phyloP scores from a whole-genome alignment of 306 rosid species.

The Prosopis cineraria region DNA sequence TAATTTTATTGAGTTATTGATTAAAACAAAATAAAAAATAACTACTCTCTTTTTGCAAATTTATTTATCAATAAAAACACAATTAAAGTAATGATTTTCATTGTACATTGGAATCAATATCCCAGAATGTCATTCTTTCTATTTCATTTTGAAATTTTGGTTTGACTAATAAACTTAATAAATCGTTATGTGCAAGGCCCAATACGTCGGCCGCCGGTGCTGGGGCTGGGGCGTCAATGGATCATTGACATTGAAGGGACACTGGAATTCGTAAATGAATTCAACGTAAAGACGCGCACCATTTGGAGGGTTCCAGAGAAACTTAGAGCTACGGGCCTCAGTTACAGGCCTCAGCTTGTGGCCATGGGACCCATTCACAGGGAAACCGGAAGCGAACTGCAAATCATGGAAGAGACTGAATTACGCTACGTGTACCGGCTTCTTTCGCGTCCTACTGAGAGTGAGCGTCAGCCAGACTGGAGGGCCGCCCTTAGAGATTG shows the following conservation, averaged over 20 bases:
- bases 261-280: background rate
- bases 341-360: constrained; percentile 6
- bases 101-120: too few relatives aligned
- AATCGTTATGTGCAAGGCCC: background rate
- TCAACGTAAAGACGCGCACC: constrained; percentile 27
- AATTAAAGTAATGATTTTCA: too few relatives aligned
- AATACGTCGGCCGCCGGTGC: background rate
- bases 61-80: too few relatives aligned
- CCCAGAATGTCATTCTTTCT: too few relatives aligned
- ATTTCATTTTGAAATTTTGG: too few relatives aligned
- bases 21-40: too few relatives aligned
- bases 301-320: constrained; percentile 24
- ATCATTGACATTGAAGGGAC: constrained; percentile 5
- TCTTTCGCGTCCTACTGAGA: too few relatives aligned
- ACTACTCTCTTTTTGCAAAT: too few relatives aligned
- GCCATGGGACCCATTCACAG: constrained; percentile 40
- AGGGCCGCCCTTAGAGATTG: too few relatives aligned
- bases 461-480: too few relatives aligned
- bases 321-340: constrained; percentile 28
- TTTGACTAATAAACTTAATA: background rate
- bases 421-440: constrained; percentile 24
- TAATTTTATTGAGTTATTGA: too few relatives aligned
- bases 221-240: background rate
- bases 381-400: constrained; percentile 4
- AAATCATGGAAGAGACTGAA: constrained; percentile 35